phyloP scores from a whole-genome alignment of 2,329 filamentous ascomycete genomes.

The Nemania bipapillata region DNA sequence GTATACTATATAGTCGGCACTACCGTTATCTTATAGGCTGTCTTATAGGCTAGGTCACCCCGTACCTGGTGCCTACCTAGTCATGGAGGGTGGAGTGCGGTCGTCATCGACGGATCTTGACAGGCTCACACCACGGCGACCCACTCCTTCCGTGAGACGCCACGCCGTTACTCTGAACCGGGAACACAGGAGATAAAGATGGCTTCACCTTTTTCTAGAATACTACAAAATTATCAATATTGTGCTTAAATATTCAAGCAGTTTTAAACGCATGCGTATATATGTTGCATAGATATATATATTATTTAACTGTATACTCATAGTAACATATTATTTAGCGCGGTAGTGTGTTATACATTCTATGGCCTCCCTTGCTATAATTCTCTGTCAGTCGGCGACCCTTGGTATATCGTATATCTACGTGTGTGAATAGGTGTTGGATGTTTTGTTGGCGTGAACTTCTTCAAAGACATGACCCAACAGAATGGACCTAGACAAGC shows the following conservation, averaged over 20 bases:
- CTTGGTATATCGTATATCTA: too few relatives aligned
- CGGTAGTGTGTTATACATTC: neutral
- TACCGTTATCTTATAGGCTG: neutral
- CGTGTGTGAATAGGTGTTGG: neutral
- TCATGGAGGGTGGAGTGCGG: neutral
- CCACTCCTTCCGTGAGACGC: slow-evolving; percentile 29
- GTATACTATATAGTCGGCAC: neutral
- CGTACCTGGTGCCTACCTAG: neutral
- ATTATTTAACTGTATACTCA: neutral
- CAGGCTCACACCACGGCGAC: slow-evolving; percentile 27
- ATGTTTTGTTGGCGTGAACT: neutral
- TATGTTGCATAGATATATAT: neutral
- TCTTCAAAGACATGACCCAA: slow-evolving; percentile 15
- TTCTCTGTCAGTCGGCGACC: too few relatives aligned
- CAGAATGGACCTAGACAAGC: slow-evolving; percentile 24
- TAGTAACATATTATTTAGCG: neutral
- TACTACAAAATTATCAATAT: too few relatives aligned
- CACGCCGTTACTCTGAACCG: slow-evolving; percentile 28
- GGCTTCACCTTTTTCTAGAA: neutral
- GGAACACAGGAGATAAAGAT: neutral
- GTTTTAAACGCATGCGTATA: neutral
- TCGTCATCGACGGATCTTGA: slow-evolving; percentile 11
- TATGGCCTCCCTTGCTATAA: neutral
- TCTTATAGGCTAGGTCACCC: neutral
- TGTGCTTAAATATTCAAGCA: too few relatives aligned